phyloP scores from a whole-genome alignment of 805 yeast genomes.

The Kodamaea sagamina region DNA sequence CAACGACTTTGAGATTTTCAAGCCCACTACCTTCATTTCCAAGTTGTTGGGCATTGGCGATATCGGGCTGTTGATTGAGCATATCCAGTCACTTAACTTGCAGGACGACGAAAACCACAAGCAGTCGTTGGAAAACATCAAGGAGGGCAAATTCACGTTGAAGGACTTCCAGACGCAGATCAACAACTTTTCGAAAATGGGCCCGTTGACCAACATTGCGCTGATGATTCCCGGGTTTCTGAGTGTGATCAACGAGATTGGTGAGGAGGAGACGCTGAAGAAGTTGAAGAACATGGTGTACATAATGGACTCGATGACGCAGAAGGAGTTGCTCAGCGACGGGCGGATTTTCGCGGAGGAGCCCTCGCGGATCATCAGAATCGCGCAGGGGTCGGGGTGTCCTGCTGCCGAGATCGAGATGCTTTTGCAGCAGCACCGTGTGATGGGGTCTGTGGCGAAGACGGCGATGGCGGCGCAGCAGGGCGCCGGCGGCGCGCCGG shows the following conservation, averaged over 20 bases:
- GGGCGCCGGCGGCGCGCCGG: slow-evolving; percentile 21
- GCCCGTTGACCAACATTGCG: slow-evolving; percentile 91
- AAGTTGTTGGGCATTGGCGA: slow-evolving; percentile 94
- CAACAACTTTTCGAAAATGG: slow-evolving; percentile 95
- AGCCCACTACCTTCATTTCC: slow-evolving; percentile 87
- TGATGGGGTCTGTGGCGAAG: slow-evolving; percentile 94
- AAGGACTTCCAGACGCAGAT: slow-evolving; percentile 91
- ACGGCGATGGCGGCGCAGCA: slow-evolving; percentile 55
- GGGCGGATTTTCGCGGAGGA: slow-evolving; percentile 77
- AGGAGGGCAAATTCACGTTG: slow-evolving; percentile 91
- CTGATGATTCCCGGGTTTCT: slow-evolving; percentile 93
- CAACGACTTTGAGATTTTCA: slow-evolving; percentile 86
- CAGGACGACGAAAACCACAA: slow-evolving; percentile 69
- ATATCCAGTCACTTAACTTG: slow-evolving; percentile 81
- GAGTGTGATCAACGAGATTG: slow-evolving; percentile 78
- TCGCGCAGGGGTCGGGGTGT: slow-evolving; percentile 94
- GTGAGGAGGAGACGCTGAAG: slow-evolving; percentile 88
- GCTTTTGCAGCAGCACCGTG: slow-evolving; percentile 84
- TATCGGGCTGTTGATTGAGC: slow-evolving; percentile 90
- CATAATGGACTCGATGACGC: slow-evolving; percentile 95
- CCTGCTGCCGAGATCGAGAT: slow-evolving; percentile 90
- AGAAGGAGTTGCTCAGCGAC: slow-evolving; percentile 85
- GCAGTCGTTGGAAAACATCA: slow-evolving; percentile 86
- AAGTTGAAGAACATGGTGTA: slow-evolving; percentile 85
- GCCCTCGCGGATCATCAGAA: slow-evolving; percentile 84